Evolutionary conservation across 2,329 filamentous ascomycete genomes (phyloP), one percentile per base, ranked within the genome.

Genomic region (Penicillium hordei): DNA sequence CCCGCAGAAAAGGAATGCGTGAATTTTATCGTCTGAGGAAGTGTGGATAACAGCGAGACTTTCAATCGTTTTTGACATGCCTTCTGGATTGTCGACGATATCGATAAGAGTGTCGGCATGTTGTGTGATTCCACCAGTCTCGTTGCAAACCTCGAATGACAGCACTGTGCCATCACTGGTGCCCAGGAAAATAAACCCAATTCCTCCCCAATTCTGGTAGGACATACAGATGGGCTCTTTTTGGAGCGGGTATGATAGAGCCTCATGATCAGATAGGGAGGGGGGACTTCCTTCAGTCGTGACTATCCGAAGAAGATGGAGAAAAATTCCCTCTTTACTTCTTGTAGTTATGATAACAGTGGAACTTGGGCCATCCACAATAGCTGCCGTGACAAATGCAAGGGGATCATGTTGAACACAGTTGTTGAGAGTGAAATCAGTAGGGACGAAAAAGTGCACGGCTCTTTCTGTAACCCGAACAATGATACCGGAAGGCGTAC

Each of bases 401-500:
- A 71, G 63, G 10, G 57, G 40, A 10, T 63, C 56, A 50, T 70
- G 70, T 19, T 66, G 53, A 27, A 66, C 59, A 13, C 62, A 65
- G 50, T 57, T 61, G 36, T 64, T 69, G n/a, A 60, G 55, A n/a
- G 54, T 46, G 2, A 61, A 23, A 25, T 69, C 63, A 25, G 54
- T 59, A 13, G 67, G 63, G 21, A 67, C 58, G 23, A 71, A 68
- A 9, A 77, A 55, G 39, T 69, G 67, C 17, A 78, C 71, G 9
- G 72, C 70, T 17, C 53, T 65, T 42, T 72, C 65, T 10, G 79
- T 81, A 38, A 81, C 66, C 56, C 81, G 79, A 19, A 80, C 63
- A 13, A 81, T 58, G 8, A 70, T 58, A 29, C 73, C 72, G 5
- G 65, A 63, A 17, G 64, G 58, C 9, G 76, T 72, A 50, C 66